Percentiles rank a stretch among this genome's conserved stretches.
Evolutionary conservation across 495 filamentous ascomycete species (phyloP).

Genomic region (Hyaloscypha finlandica): DNA sequence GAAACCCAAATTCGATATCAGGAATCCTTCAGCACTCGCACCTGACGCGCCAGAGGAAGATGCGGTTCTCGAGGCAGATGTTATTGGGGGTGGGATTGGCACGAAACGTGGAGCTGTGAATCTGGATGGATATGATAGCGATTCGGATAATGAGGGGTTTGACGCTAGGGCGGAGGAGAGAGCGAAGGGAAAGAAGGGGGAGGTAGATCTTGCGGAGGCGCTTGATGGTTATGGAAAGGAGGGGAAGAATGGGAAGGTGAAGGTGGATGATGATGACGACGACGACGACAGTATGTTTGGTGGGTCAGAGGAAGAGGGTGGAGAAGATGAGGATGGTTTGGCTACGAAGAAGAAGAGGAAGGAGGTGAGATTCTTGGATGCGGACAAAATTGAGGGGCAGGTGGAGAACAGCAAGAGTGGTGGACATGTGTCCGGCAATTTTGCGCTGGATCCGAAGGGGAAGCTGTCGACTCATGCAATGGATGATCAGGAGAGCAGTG

Average conservation of each 20-base stretch:
- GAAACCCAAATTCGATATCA: conserved; percentile 90
- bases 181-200: conserved; percentile 50
- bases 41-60: conserved; percentile 76
- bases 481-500: conserved; percentile 58
- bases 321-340: conserved; percentile 47
- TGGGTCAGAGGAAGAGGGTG: conserved; percentile 62
- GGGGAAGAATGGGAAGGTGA: conserved; percentile 31
- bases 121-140: conserved; percentile 93
- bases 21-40: conserved; percentile 89
- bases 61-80: conserved; percentile 82
- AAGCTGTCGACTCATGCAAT: conserved; percentile 45
- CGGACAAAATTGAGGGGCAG: conserved; percentile 83
- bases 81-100: conserved; percentile 77
- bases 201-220: conserved; percentile 43
- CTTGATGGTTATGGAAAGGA: conserved; percentile 46
- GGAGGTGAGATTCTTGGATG: conserved; percentile 72
- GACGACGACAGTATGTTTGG: conserved; percentile 94
- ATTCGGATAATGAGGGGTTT: conserved; percentile 91
- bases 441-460: conserved; percentile 43
- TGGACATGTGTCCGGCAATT: conserved; percentile 63
- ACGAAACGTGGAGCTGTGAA: conserved; percentile 91
- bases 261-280: conserved; percentile 56
- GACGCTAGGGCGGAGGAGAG: conserved; percentile 65
- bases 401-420: conserved; percentile 72
- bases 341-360: conserved; percentile 69